A percentile compares a stretch with the other conserved stretches of the same genome.
Conservation (phyloP, 2,329 filamentous ascomycete genomes). For the Claviceps humidiphila region DNA sequence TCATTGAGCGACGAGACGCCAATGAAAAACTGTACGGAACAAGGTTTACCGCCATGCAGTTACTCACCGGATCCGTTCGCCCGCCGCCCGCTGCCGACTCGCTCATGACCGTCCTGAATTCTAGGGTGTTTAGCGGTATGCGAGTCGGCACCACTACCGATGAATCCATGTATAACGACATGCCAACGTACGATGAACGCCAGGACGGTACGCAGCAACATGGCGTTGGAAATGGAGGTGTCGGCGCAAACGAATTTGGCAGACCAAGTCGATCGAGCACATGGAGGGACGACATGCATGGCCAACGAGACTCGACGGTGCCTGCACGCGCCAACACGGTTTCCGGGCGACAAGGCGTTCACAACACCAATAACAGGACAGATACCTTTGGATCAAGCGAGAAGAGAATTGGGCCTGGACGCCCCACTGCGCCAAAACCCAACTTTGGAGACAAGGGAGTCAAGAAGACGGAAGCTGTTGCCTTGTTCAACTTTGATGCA, state of each 20-base stretch:
- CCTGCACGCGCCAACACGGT: conserved; percentile 39
- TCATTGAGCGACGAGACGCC: conserved; percentile 90
- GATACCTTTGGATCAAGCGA: conserved; percentile 16
- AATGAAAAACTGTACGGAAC: conserved; percentile 93
- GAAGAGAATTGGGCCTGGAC: conserved; percentile 47
- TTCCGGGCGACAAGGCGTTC: conserved; percentile 27
- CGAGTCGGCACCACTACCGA: conserved; percentile 27
- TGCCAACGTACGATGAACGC: conserved; percentile 72
- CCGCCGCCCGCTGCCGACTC: conserved; percentile 73
- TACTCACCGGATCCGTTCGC: conserved; percentile 65
- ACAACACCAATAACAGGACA: conserved; percentile 28
- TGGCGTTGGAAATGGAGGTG: conserved; percentile 23
- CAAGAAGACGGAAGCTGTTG: conserved; percentile 70
- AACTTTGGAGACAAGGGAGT: conserved; percentile 53
- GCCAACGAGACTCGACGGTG: conserved; percentile 35
- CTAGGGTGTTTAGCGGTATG: conserved; percentile 65
- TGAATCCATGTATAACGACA: conserved; percentile 82
- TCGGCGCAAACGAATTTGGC: conserved; percentile 34
- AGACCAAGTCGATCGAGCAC: conserved; percentile 51
- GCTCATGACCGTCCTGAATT: conserved; percentile 74
- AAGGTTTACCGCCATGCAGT: conserved; percentile 65
- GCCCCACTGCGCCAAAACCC: conserved; percentile 82
- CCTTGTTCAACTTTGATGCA: conserved; percentile 85
- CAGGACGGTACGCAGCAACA: conserved; percentile 48
- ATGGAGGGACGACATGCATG: conserved; percentile 66